Evolutionary conservation across 2,329 filamentous ascomycete genomes (phyloP).

Genomic region (Botryotinia globosa): DNA sequence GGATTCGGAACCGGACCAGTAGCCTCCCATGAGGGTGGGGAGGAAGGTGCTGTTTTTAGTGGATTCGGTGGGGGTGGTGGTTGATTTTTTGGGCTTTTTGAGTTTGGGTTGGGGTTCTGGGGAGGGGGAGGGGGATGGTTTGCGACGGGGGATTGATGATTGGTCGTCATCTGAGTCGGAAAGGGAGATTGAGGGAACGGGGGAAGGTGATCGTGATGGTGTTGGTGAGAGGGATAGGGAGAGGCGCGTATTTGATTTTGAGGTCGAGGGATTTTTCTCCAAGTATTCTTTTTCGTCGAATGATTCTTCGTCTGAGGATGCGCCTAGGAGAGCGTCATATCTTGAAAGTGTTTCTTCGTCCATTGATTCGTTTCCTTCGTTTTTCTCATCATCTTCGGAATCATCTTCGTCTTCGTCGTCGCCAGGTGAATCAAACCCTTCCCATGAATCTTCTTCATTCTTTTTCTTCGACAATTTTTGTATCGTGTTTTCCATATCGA

Average conservation of each 20-base stretch:
- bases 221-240: conserved; percentile 30
- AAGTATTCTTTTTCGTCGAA: conserved; percentile 32
- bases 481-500: conserved; percentile 13
- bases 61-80: conserved; percentile 18
- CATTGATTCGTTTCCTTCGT: conserved; percentile 27
- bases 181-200: conserved; percentile 3
- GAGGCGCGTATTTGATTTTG: conserved; percentile 22
- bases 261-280: conserved; percentile 19
- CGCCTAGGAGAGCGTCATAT: conserved; percentile 36
- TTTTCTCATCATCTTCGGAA: conserved; percentile 16
- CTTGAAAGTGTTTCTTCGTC: conserved; percentile 34
- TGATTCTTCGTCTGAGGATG: conserved; percentile 37
- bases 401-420: conserved; percentile 24
- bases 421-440: conserved; percentile 27
- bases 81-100: conserved; percentile 26
- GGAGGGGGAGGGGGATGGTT: conserved; percentile 15
- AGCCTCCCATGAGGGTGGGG: conserved; percentile 74
- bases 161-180: conserved; percentile 19
- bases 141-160: background rate
- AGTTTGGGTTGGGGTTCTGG: conserved; percentile 24
- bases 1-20: conserved; percentile 71
- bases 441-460: conserved; percentile 23
- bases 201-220: conserved; percentile 25
- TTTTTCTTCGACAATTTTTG: conserved; percentile 1
- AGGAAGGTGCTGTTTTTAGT: conserved; percentile 57